These are phyloP conservation scores for Trametes polyzona DNA, from an alignment of 1,284 basidiomycete genomes.

Conservation along the genomic window DNA sequence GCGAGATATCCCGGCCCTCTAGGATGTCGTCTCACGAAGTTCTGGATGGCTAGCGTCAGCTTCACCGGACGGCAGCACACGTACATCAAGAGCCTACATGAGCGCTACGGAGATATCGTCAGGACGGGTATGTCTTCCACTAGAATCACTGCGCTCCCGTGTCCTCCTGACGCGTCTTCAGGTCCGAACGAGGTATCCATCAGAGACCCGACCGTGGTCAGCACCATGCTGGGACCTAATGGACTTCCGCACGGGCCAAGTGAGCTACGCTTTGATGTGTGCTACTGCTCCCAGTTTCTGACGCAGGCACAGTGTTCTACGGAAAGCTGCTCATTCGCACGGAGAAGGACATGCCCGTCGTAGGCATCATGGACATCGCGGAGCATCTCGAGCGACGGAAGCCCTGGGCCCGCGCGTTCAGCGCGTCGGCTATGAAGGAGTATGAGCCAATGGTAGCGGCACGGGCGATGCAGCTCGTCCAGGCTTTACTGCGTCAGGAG, in stretches of 20 bases:
- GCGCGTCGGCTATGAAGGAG: constrained; percentile 26
- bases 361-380: constrained; percentile 16
- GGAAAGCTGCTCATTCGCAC: constrained; percentile 20
- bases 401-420: constrained; percentile 32
- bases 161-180: constrained; percentile 1
- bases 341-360: constrained; percentile 6
- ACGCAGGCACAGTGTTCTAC: constrained; percentile 20
- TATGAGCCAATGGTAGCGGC: constrained; percentile 26
- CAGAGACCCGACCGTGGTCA: constrained; percentile 23
- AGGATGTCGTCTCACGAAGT: constrained; percentile 29
- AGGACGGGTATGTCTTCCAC: constrained; percentile 29
- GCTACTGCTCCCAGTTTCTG: no score
- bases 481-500: constrained; percentile 12
- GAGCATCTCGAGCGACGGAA: constrained; percentile 28
- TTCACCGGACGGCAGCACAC: constrained; percentile 29
- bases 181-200: constrained; percentile 37
- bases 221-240: constrained; percentile 22
- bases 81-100: constrained; percentile 32
- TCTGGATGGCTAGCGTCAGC: constrained; percentile 26
- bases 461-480: constrained; percentile 29
- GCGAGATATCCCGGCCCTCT: constrained; percentile 36
- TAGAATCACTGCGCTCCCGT: no score
- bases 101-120: constrained; percentile 35
- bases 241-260: constrained; percentile 33
- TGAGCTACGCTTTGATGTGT: constrained; percentile 9